A percentile compares a stretch with the other conserved stretches of the same genome.
phyloP scores from a whole-genome alignment of 2,329 filamentous ascomycete genomes.

The Paracoccidioides brasiliensis region DNA sequence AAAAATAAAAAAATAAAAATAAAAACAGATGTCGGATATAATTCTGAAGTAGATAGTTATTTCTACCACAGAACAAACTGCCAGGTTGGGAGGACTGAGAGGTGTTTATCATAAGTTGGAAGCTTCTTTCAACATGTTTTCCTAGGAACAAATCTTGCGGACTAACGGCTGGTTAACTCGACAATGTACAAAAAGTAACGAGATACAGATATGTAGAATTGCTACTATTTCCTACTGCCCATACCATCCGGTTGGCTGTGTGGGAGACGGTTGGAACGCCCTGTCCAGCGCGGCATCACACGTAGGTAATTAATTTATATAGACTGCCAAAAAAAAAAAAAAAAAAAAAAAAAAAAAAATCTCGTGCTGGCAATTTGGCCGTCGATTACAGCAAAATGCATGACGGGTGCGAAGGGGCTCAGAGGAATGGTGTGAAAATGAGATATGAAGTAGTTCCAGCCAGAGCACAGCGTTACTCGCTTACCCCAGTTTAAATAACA shows the following conservation, averaged over 20 bases:
- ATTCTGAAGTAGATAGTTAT: not conserved
- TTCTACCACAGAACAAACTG: not conserved
- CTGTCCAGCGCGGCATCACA: not conserved
- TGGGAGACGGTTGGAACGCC: not conserved
- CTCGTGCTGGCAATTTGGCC: not conserved
- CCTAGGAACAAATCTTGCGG: no score
- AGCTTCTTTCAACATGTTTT: not conserved
- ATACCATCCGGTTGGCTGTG: not conserved
- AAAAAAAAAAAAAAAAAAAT: not conserved
- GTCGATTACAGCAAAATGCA: not conserved
- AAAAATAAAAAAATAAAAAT: not conserved
- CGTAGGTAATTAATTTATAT: not conserved
- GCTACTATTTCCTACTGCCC: not conserved
- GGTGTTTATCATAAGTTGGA: not conserved
- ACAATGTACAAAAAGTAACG: not conserved
- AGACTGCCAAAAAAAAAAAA: not conserved
- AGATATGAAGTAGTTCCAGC: not conserved
- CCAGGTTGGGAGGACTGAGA: not conserved
- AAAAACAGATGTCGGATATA: not conserved
- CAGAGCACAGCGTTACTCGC: not conserved
- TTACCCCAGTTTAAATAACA: not conserved
- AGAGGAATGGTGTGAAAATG: no score
- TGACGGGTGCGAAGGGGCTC: not conserved
- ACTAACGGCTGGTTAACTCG: not conserved
- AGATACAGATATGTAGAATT: not conserved